Percentiles rank a stretch among this genome's conserved stretches.
phyloP scores from a whole-genome alignment of 768 basidiomycete species.

The Tricholoma terreum region DNA sequence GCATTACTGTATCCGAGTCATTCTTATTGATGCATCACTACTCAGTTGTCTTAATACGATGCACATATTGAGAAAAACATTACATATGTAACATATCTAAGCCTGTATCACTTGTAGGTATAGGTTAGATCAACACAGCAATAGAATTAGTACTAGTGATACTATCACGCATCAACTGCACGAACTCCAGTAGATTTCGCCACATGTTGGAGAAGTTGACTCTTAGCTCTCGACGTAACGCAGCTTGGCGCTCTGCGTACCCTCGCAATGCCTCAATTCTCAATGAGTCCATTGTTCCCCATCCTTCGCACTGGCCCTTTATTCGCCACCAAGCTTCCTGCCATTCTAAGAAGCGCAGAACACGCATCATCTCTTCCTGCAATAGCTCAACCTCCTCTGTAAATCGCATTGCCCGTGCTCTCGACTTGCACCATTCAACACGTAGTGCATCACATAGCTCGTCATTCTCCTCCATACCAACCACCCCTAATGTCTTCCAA shows the following conservation, averaged over 20 bases:
- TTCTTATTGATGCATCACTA: not conserved
- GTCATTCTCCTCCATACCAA: no score
- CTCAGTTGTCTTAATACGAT: not conserved
- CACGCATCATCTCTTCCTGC: slow-evolving; percentile 20
- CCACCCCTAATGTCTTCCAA: no score
- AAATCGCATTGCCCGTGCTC: no score
- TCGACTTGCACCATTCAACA: no score
- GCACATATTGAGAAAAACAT: not conserved
- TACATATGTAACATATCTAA: not conserved
- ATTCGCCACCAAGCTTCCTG: slow-evolving; percentile 14
- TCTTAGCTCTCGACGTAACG: not conserved
- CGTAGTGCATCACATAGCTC: no score
- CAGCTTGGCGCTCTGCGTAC: slow-evolving; percentile 11
- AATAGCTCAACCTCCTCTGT: no score
- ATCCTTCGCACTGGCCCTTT: not conserved
- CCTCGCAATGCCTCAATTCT: slow-evolving; percentile 5
- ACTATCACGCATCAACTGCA: not conserved
- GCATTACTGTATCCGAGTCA: not conserved
- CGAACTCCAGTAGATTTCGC: not conserved
- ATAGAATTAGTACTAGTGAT: not conserved
- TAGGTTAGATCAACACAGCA: not conserved
- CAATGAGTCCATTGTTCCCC: not conserved
- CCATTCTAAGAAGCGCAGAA: slow-evolving; percentile 12
- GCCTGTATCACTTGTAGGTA: not conserved
- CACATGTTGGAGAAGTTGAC: slow-evolving; percentile 1